Conservation (phyloP, 2,329 filamentous ascomycete genomes). For the Penicillium sp. region DNA sequence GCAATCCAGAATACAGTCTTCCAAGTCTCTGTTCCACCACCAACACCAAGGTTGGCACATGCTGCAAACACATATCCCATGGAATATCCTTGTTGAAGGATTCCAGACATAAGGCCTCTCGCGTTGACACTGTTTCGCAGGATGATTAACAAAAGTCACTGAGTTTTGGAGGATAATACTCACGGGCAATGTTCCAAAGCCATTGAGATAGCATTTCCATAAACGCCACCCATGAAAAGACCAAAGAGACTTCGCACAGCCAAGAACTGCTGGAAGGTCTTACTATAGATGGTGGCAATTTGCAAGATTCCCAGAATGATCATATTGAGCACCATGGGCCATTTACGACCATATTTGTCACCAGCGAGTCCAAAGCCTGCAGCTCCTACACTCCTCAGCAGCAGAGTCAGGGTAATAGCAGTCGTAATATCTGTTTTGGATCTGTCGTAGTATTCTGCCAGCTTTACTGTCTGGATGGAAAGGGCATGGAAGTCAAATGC, state of each 20-base stretch:
- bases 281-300: slow-evolving; percentile 74
- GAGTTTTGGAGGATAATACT: background rate
- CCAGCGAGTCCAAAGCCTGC: slow-evolving; percentile 73
- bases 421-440: slow-evolving; percentile 70
- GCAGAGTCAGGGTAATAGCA: slow-evolving; percentile 61
- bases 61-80: slow-evolving; percentile 78
- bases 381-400: slow-evolving; percentile 73
- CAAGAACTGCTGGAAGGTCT: slow-evolving; percentile 71
- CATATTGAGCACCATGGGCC: slow-evolving; percentile 82
- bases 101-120: slow-evolving; percentile 76
- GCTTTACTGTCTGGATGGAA: slow-evolving; percentile 73
- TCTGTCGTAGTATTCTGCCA: slow-evolving; percentile 58
- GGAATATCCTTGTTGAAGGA: slow-evolving; percentile 78
- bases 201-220: slow-evolving; percentile 76
- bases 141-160: background rate
- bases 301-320: slow-evolving; percentile 68
- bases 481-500: slow-evolving; percentile 83
- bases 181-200: slow-evolving; percentile 70
- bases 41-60: slow-evolving; percentile 68
- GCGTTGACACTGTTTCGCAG: slow-evolving; percentile 51
- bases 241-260: slow-evolving; percentile 72
- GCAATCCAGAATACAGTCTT: slow-evolving; percentile 75
- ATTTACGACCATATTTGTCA: slow-evolving; percentile 75
- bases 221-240: slow-evolving; percentile 78
- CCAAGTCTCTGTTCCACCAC: slow-evolving; percentile 57